Evolutionary conservation across 176 grass and related monocot species (phyloP).

Genomic region (Hyparrhenia diplandra): DNA sequence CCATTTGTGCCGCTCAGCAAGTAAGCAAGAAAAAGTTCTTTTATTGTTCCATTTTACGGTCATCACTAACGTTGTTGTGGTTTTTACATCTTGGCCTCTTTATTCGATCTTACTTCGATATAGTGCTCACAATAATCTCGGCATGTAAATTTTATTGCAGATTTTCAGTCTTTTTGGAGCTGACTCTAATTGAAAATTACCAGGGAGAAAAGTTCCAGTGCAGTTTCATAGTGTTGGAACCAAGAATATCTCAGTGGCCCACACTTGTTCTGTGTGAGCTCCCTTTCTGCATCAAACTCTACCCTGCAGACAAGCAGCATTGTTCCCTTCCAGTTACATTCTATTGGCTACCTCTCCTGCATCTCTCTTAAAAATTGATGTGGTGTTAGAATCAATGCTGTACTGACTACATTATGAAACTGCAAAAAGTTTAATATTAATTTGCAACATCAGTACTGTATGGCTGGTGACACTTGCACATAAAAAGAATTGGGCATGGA

Average conservation of each 20-base stretch:
- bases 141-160: not conserved
- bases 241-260: slow-evolving; percentile 30
- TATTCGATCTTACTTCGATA: not conserved
- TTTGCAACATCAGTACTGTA: not conserved
- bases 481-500: slow-evolving; percentile 20
- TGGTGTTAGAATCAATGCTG: slow-evolving; percentile 29
- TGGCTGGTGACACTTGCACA: not conserved
- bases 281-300: slow-evolving; percentile 28
- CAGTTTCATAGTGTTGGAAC: slow-evolving; percentile 4
- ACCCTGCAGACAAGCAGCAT: slow-evolving; percentile 25
- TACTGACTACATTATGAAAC: slow-evolving; percentile 11
- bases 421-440: slow-evolving; percentile 13
- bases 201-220: not conserved
- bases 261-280: slow-evolving; percentile 27
- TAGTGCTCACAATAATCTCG: not conserved
- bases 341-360: slow-evolving; percentile 15
- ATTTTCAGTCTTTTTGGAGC: not conserved
- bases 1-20: not conserved
- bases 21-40: not conserved
- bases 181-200: not conserved
- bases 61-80: not conserved
- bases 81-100: not conserved
- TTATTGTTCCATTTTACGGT: not conserved
- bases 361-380: slow-evolving; percentile 5
- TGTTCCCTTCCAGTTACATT: slow-evolving; percentile 21